phyloP scores from a whole-genome alignment of 441 rosid genomes.

The Biscutella laevigata region DNA sequence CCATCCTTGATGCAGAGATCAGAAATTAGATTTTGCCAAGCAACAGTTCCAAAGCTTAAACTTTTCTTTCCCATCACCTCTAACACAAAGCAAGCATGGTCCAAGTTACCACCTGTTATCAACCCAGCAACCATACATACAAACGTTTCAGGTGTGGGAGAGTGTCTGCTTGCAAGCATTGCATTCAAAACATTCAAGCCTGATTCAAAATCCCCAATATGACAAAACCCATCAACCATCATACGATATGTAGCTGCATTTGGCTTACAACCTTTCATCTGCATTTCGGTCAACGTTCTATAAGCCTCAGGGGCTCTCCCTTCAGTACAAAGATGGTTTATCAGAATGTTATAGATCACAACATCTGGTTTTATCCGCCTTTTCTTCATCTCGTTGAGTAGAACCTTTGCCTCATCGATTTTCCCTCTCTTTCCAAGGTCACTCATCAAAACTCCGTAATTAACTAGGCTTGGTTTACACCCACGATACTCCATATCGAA shows the following conservation, averaged over 20 bases:
- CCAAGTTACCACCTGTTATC: slow-evolving; percentile 42
- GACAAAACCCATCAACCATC: slow-evolving; percentile 71
- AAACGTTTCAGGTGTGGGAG: slow-evolving; percentile 50
- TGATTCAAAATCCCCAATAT: slow-evolving; percentile 51
- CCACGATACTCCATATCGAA: slow-evolving; percentile 90
- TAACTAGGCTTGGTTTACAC: slow-evolving; percentile 52
- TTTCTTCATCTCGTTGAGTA: slow-evolving; percentile 72
- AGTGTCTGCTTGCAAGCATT: slow-evolving; percentile 54
- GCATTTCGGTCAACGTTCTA: slow-evolving; percentile 56
- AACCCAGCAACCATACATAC: slow-evolving; percentile 42
- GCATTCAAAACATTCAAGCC: slow-evolving; percentile 63
- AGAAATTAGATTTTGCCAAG: slow-evolving; percentile 49
- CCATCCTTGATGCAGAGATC: slow-evolving; percentile 30
- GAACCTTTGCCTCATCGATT: slow-evolving; percentile 52
- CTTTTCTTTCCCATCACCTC: slow-evolving; percentile 69
- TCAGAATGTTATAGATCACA: slow-evolving; percentile 58
- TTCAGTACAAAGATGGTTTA: slow-evolving; percentile 60
- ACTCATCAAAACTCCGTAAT: slow-evolving; percentile 71
- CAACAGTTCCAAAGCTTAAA: slow-evolving; percentile 34
- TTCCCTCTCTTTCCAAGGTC: slow-evolving; percentile 74
- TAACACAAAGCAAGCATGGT: slow-evolving; percentile 54
- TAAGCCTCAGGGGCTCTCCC: slow-evolving; percentile 55
- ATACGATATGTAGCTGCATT: slow-evolving; percentile 78
- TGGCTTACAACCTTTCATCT: slow-evolving; percentile 61
- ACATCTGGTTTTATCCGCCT: slow-evolving; percentile 65